Conservation (phyloP, 805 yeast genomes). For the Scheffersomyces ergatensis region DNA sequence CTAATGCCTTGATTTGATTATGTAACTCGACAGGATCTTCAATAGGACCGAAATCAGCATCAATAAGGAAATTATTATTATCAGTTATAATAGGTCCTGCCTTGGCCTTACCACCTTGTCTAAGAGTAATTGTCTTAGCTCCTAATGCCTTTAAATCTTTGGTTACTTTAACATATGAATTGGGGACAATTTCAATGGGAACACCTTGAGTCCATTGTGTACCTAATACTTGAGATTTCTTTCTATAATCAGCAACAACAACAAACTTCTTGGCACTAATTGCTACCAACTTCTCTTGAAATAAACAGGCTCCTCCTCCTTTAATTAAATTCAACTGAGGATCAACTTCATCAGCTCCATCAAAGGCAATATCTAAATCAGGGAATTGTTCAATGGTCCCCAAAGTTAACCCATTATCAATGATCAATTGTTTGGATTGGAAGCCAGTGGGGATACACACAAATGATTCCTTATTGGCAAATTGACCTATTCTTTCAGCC, state of each 20-base stretch:
- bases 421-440: slow-evolving; percentile 84
- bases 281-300: slow-evolving; percentile 95
- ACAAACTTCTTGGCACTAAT: slow-evolving; percentile 72
- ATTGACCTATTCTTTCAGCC: slow-evolving; percentile 88
- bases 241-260: slow-evolving; percentile 90
- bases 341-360: slow-evolving; percentile 98
- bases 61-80: slow-evolving; percentile 89
- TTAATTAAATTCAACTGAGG: slow-evolving; percentile 77
- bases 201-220: slow-evolving; percentile 84
- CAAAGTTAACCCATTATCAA: slow-evolving; percentile 72
- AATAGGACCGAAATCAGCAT: slow-evolving; percentile 87
- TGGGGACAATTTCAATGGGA: slow-evolving; percentile 94
- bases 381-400: slow-evolving; percentile 85
- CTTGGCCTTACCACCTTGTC: slow-evolving; percentile 88
- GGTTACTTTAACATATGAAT: slow-evolving; percentile 74
- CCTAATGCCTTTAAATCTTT: slow-evolving; percentile 62
- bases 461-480: slow-evolving; percentile 49
- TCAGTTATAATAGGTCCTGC: slow-evolving; percentile 98
- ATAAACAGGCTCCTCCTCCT: slow-evolving; percentile 98
- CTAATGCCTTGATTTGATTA: slow-evolving; percentile 62
- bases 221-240: slow-evolving; percentile 72
- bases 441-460: slow-evolving; percentile 95
- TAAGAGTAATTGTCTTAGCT: slow-evolving; percentile 58
- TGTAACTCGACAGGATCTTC: slow-evolving; percentile 53
- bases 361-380: slow-evolving; percentile 86